Percentiles rank a stretch among this genome's conserved stretches.
Conservation (phyloP, 805 yeast genomes). For the Blastobotrys parvus region DNA sequence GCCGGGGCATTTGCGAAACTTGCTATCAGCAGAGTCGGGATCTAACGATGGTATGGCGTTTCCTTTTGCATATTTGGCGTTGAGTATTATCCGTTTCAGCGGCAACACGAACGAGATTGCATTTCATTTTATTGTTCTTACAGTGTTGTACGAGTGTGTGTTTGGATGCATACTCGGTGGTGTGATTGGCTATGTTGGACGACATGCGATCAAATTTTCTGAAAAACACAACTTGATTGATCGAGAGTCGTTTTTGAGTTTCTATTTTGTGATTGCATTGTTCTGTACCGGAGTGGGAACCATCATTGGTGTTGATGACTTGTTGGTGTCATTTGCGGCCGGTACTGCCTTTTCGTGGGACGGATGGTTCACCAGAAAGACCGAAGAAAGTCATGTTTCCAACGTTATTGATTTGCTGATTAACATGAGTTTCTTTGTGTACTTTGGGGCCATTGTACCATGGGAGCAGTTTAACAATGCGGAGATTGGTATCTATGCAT, state of each 20-base stretch:
- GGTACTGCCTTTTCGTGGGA: constrained; percentile 94
- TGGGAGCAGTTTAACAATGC: constrained; percentile 70
- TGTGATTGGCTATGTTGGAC: constrained; percentile 59
- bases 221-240: constrained; percentile 64
- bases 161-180: constrained; percentile 73
- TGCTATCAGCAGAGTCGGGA: constrained; percentile 79
- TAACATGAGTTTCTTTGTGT: constrained; percentile 80
- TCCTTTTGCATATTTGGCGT: constrained; percentile 69
- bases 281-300: constrained; percentile 87
- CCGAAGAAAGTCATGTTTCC: constrained; percentile 80
- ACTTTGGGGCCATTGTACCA: constrained; percentile 85
- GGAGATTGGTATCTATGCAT: constrained; percentile 55
- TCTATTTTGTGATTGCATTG: constrained; percentile 72
- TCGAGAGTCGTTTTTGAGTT: constrained; percentile 80
- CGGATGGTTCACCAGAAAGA: constrained; percentile 75
- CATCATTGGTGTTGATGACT: constrained; percentile 80
- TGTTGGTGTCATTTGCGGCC: constrained; percentile 82
- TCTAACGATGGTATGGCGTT: constrained; percentile 96
- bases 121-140: constrained; percentile 70
- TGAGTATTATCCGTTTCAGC: constrained; percentile 57
- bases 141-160: constrained; percentile 72
- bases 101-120: constrained; percentile 62
- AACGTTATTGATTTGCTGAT: constrained; percentile 80
- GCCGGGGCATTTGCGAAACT: constrained; percentile 83
- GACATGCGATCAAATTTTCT: constrained; percentile 67